Evolutionary conservation across 352 stramenopile species (phyloP).

Genomic region (Phytophthora tentaculata): DNA sequence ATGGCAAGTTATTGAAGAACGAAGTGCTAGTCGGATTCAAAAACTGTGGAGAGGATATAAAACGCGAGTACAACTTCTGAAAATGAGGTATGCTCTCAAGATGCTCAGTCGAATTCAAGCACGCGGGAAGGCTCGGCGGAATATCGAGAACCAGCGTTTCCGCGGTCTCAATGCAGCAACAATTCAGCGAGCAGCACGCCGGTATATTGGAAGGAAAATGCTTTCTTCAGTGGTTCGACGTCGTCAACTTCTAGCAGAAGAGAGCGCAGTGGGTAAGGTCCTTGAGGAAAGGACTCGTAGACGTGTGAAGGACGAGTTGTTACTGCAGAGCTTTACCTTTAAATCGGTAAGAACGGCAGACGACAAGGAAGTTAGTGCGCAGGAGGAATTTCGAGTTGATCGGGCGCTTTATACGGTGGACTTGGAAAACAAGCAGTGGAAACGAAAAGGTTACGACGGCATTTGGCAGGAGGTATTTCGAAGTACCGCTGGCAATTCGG

Average conservation of each 20-base stretch:
- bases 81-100: slow-evolving; percentile 47
- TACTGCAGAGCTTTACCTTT: slow-evolving; percentile 71
- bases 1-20: slow-evolving; percentile 51
- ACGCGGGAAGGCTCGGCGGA: slow-evolving; percentile 47
- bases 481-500: slow-evolving; percentile 45
- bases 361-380: slow-evolving; percentile 9
- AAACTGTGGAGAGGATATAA: slow-evolving; percentile 59
- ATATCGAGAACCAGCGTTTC: slow-evolving; percentile 31
- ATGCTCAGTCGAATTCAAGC: slow-evolving; percentile 61
- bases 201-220: slow-evolving; percentile 47
- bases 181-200: slow-evolving; percentile 54
- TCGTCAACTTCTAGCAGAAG: slow-evolving; percentile 61
- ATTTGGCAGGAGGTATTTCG: slow-evolving; percentile 76
- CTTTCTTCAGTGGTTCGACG: slow-evolving; percentile 44
- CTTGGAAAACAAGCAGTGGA: slow-evolving; percentile 44
- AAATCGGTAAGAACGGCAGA: slow-evolving; percentile 33
- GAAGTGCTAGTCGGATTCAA: slow-evolving; percentile 54
- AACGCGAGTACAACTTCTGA: slow-evolving; percentile 48
- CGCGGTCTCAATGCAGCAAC: slow-evolving; percentile 28
- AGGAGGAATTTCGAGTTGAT: slow-evolving; percentile 39
- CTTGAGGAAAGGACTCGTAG: slow-evolving; percentile 52
- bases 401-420: slow-evolving; percentile 50
- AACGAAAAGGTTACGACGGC: slow-evolving; percentile 62
- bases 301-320: slow-evolving; percentile 59
- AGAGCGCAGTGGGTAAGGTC: slow-evolving; percentile 55